phyloP scores from a whole-genome alignment of 2,329 filamentous ascomycete species.

The Stemphylium beticola region DNA sequence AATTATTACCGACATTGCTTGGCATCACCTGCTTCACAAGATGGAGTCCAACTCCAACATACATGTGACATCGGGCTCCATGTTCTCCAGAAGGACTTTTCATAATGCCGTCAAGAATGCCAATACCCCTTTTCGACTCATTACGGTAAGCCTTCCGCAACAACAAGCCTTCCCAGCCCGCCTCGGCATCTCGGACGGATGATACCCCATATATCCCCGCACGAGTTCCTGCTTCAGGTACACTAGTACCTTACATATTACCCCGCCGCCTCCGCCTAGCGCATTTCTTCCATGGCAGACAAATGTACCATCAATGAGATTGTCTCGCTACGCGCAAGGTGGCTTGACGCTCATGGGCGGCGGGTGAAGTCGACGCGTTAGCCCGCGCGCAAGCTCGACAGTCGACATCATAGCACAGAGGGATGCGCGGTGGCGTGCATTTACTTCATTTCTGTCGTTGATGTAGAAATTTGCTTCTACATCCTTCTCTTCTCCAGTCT shows the following conservation, averaged over 20 bases:
- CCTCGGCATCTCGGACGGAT: constrained; percentile 10
- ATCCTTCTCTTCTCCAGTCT: background rate
- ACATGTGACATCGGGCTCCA: too few species aligned
- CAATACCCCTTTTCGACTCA: background rate
- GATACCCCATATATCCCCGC: constrained; percentile 4
- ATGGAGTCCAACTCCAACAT: too few species aligned
- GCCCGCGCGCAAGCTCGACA: background rate
- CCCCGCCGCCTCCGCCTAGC: background rate
- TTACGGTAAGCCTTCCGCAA: background rate
- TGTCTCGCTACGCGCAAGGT: background rate
- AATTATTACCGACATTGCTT: too few species aligned
- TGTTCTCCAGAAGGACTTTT: too few species aligned
- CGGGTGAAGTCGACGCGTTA: background rate
- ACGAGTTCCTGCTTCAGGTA: background rate
- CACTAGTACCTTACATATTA: constrained; percentile 16
- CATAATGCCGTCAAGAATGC: too few species aligned
- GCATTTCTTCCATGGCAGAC: constrained; percentile 7
- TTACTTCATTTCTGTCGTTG: too few species aligned
- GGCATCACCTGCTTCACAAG: too few species aligned
- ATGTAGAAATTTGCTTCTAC: background rate
- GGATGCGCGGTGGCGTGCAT: background rate
- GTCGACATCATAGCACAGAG: background rate
- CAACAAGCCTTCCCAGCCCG: background rate
- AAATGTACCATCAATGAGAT: constrained; percentile 19
- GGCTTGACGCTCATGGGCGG: background rate